phyloP scores from a whole-genome alignment of 2,329 filamentous ascomycete species.

The Paecilomyces niveus region DNA sequence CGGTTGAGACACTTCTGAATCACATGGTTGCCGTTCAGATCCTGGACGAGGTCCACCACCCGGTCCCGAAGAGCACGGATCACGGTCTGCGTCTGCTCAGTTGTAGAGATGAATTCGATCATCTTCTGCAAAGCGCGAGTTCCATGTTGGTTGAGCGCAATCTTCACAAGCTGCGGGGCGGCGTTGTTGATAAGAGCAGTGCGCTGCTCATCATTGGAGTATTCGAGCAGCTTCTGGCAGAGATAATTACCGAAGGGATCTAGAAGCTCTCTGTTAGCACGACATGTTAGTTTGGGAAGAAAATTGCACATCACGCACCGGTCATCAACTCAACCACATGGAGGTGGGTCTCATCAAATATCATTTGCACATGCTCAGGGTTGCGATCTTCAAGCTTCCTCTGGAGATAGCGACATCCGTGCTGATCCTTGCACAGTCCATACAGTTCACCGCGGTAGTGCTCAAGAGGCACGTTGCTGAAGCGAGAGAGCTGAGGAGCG shows the following conservation, averaged over 20 bases:
- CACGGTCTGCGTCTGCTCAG: conserved; percentile 78
- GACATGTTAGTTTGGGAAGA: not conserved
- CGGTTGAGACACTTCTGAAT: conserved; percentile 99
- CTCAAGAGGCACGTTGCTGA: conserved; percentile 75
- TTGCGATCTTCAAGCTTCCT: conserved; percentile 92
- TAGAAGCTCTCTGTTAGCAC: conserved; percentile 20
- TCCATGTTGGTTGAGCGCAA: conserved; percentile 94
- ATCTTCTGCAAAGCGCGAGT: conserved; percentile 97
- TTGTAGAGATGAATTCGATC: conserved; percentile 91
- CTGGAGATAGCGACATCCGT: conserved; percentile 93
- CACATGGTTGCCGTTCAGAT: conserved; percentile 96
- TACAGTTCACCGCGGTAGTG: conserved; percentile 78
- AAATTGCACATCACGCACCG: conserved; percentile 32
- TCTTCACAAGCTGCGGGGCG: conserved; percentile 77
- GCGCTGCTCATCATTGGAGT: conserved; percentile 89
- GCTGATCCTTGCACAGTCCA: conserved; percentile 90
- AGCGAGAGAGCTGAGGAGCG: conserved; percentile 62
- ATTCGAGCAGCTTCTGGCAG: conserved; percentile 96
- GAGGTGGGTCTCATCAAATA: conserved; percentile 87
- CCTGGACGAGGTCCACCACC: conserved; percentile 92
- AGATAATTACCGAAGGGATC: conserved; percentile 99
- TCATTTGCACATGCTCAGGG: conserved; percentile 77
- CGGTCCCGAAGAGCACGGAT: conserved; percentile 74
- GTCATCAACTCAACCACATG: conserved; percentile 98
- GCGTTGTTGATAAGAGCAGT: conserved; percentile 89